Percentiles rank a stretch among this genome's conserved stretches.
Evolutionary conservation across 768 basidiomycete species (phyloP).

Genomic region (Agaricus blazei): DNA sequence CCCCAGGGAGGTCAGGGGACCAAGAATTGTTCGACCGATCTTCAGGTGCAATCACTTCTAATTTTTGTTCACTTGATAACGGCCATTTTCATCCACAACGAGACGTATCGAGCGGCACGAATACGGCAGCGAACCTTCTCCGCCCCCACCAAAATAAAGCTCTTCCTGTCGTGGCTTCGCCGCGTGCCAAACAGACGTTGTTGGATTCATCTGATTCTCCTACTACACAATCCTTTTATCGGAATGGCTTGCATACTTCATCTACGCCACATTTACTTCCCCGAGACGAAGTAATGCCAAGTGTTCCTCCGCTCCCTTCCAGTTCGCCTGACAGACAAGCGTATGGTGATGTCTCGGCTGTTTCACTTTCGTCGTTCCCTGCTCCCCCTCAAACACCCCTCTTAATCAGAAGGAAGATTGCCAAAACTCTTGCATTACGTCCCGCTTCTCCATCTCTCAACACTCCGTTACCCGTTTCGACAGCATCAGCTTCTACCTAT

Average conservation of each 20-base stretch:
- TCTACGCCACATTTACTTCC: slow-evolving; percentile 14
- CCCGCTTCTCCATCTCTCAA: slow-evolving; percentile 13
- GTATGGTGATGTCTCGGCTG: slow-evolving; percentile 9
- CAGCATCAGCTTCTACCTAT: slow-evolving; percentile 36
- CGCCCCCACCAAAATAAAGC: background rate
- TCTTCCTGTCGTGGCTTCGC: background rate
- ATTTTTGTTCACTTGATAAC: background rate
- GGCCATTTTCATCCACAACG: background rate
- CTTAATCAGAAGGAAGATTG: slow-evolving; percentile 28
- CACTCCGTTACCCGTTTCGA: slow-evolving; percentile 22
- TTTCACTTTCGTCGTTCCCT: slow-evolving; percentile 31
- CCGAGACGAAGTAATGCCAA: background rate
- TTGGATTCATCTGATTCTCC: slow-evolving; percentile 2
- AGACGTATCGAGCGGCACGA: background rate
- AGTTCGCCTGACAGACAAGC: background rate
- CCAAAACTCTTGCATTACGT: slow-evolving; percentile 34
- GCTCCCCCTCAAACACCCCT: slow-evolving; percentile 38
- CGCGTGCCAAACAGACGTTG: background rate
- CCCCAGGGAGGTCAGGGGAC: background rate
- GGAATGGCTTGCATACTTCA: background rate
- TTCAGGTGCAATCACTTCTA: background rate
- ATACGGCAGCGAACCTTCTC: background rate
- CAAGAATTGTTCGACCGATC: background rate
- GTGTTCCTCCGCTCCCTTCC: slow-evolving; percentile 5
- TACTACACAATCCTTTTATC: background rate